phyloP scores from a whole-genome alignment of 2,329 filamentous ascomycete genomes.

The Tympanopsis confertula region DNA sequence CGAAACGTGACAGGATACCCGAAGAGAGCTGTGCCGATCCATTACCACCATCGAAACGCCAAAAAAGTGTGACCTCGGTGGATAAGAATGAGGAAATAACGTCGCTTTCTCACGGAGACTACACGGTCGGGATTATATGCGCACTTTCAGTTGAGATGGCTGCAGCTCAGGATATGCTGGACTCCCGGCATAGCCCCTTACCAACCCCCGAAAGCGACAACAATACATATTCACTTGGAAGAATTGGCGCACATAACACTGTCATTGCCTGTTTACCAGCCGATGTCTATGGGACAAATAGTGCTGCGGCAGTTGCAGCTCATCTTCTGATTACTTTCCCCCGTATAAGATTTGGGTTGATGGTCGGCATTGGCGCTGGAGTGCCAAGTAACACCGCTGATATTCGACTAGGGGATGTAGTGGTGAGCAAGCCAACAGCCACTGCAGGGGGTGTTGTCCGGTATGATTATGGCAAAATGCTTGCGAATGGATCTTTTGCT shows the following conservation, averaged over 20 bases:
- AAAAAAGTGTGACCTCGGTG: no score
- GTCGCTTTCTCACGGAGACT: conserved; percentile 5
- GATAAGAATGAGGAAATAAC: no score
- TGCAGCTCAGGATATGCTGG: conserved; percentile 7
- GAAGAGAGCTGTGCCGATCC: no score
- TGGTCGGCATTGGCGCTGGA: conserved; percentile 8
- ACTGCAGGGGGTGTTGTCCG: conserved; percentile 4
- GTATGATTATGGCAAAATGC: conserved; percentile 5
- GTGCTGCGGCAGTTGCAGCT: conserved; percentile 7
- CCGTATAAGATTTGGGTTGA: conserved; percentile 5
- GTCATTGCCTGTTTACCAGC: conserved; percentile 8
- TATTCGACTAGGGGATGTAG: background rate
- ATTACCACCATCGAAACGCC: no score
- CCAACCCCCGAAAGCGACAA: conserved; percentile 4
- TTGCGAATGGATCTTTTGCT: conserved; percentile 2
- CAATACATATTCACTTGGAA: conserved; percentile 7
- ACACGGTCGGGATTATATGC: conserved; percentile 10
- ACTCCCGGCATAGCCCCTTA: conserved; percentile 4
- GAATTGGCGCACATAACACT: conserved; percentile 7
- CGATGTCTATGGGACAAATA: conserved; percentile 5
- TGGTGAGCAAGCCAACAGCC: background rate
- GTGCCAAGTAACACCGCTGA: conserved; percentile 1
- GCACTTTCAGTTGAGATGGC: conserved; percentile 7
- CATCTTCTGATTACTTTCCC: conserved; percentile 8
- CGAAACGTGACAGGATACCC: no score